Evolutionary conservation across 306 rosid genomes (phyloP).

Genomic region (Phaseolus lunatus): DNA sequence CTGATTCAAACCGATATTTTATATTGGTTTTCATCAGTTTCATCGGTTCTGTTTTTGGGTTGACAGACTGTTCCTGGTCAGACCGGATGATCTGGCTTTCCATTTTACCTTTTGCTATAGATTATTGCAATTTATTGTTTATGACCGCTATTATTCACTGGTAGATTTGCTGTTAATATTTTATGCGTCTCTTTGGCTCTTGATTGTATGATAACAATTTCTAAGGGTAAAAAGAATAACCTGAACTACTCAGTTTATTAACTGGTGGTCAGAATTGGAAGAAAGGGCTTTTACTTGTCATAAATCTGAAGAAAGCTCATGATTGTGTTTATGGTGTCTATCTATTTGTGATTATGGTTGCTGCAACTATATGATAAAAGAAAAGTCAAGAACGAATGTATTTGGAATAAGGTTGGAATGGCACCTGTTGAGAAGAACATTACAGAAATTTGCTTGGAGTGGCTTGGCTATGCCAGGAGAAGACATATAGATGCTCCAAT

Average conservation of each 20-base stretch:
- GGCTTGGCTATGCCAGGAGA: background rate
- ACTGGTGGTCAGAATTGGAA: background rate
- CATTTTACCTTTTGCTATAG: too few relatives aligned
- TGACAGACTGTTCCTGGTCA: too few relatives aligned
- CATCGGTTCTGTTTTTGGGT: background rate
- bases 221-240: background rate
- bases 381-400: background rate
- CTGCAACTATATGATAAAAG: background rate
- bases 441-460: background rate
- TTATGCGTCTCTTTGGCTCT: background rate
- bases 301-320: background rate
- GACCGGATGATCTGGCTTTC: too few relatives aligned
- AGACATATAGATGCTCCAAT: background rate
- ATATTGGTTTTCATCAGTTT: too few relatives aligned
- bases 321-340: slow-evolving; percentile 4
- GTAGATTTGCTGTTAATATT: too few relatives aligned
- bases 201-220: background rate
- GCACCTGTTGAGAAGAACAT: background rate
- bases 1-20: too few relatives aligned
- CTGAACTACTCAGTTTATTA: slow-evolving; percentile 13
- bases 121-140: too few relatives aligned
- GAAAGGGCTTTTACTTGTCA: background rate
- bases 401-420: background rate
- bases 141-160: too few relatives aligned
- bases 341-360: background rate